Base-by-base conservation (phyloP, 768 basidiomycete genomes). In the Tricholomella constricta region DNA sequence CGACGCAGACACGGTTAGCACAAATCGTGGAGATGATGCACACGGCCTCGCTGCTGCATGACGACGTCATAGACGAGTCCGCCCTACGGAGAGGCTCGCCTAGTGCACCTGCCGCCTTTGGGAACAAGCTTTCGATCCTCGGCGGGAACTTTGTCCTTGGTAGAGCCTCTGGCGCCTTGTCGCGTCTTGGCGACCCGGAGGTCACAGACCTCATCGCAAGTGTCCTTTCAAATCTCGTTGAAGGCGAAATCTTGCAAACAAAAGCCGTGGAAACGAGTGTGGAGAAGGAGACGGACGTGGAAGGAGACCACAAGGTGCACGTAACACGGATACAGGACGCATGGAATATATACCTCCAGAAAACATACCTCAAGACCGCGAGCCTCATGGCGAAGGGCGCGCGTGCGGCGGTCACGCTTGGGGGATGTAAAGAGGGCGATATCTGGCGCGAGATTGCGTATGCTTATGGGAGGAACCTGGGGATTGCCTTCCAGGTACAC, bases 11-110 rank as follows among this genome's bases (percentile, higher is more conserved):
- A 14, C 85, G 94, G n/a, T 83, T 98, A 25, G 95, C 94, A 0
- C 91, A 94, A 61, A 94, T 98, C 31, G 88, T 93, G 38, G 94
- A 98, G 67, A 93, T 97, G 91, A 90, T 98, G 56, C 95, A 98
- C 62, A 93, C 95, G 25, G 95, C 94, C 2, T 94, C 92, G 6
- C 79, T 97, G n/a, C 71, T 98, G 7, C 94, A 98, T 63, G 95
- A 97, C 78, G 94, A 98, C 65, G 95, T 97, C 37, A 89, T 96
- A 54, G 95, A 97, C 76, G 76, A 74, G 58, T 90, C 94, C 0
- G 76, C 85, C 7, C 80, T 92, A 6, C 85, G 94, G 6, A 79
- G 95, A 0, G 85, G 86, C 1, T 80, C 79, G 0, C 81, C 90
- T 1, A 91, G 88, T 19, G 91, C 91, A 0, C 95, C 94, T 0